A percentile compares a stretch with the other conserved stretches of the same genome.
phyloP scores from a whole-genome alignment of 2,329 filamentous ascomycete species.

The Delphinella strobiligena region DNA sequence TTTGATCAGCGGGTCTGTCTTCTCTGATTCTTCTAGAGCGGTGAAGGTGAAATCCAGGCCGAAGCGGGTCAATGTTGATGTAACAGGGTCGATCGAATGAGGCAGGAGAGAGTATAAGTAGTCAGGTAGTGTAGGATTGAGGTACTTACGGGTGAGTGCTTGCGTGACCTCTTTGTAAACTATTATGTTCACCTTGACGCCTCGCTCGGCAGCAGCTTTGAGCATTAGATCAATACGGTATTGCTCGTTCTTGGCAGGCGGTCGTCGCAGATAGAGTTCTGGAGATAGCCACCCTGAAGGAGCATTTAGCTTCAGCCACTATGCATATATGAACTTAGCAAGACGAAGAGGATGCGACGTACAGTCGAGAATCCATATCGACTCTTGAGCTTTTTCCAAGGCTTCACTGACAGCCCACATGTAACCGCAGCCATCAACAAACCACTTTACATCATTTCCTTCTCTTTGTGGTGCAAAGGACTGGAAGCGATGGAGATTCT shows the following conservation, averaged over 20 bases:
- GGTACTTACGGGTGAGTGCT: constrained; percentile 60
- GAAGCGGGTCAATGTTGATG: constrained; percentile 26
- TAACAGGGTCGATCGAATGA: constrained; percentile 27
- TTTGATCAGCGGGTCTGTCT: constrained; percentile 31
- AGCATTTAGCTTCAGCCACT: constrained; percentile 9
- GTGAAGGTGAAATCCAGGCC: constrained; percentile 32
- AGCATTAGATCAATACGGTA: constrained; percentile 80
- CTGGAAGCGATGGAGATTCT: constrained; percentile 40
- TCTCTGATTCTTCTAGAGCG: constrained; percentile 32
- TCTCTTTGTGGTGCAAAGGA: constrained; percentile 62
- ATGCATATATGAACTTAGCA: background rate
- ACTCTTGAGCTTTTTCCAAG: constrained; percentile 62
- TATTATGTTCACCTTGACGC: constrained; percentile 73
- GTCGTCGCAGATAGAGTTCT: constrained; percentile 75
- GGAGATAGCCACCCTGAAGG: constrained; percentile 64
- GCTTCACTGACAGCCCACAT: constrained; percentile 77
- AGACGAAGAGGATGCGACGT: constrained; percentile 11
- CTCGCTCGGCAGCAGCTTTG: constrained; percentile 67
- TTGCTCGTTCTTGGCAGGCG: constrained; percentile 67
- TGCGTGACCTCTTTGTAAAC: constrained; percentile 87
- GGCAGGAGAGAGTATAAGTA: constrained; percentile 33
- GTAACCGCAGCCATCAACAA: constrained; percentile 75
- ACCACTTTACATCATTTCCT: constrained; percentile 72
- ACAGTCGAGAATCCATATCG: constrained; percentile 77
- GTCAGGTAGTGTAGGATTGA: constrained; percentile 28